Conservation (phyloP, 495 filamentous ascomycete genomes). For the Aspergillus sclerotioniger region DNA sequence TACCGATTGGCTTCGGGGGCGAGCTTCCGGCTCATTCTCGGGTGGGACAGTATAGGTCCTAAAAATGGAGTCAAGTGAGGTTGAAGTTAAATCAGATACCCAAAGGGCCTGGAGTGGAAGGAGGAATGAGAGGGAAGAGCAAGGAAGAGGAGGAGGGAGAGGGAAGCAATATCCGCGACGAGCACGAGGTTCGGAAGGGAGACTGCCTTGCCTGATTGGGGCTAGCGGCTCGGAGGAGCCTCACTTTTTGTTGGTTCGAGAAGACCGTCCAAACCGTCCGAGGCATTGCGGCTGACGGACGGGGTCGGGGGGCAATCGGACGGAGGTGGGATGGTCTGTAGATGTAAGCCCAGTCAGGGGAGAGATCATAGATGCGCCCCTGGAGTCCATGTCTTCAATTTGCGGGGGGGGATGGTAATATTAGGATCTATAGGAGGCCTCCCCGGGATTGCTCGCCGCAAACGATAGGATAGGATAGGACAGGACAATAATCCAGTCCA, state of each 20-base stretch:
- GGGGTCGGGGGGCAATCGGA: background rate
- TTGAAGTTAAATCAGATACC: slow-evolving; percentile 19
- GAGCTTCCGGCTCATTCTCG: slow-evolving; percentile 68
- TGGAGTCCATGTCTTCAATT: background rate
- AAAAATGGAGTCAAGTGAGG: slow-evolving; percentile 9
- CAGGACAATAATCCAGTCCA: background rate
- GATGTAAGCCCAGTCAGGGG: background rate
- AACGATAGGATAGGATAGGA: slow-evolving; percentile 3
- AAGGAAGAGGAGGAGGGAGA: slow-evolving; percentile 10
- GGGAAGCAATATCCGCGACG: slow-evolving; percentile 21
- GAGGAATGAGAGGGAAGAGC: slow-evolving; percentile 14
- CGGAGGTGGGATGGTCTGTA: background rate
- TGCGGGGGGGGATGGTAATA: background rate
- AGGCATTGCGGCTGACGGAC: background rate
- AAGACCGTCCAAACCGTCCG: background rate
- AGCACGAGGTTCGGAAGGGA: slow-evolving; percentile 24
- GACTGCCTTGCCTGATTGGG: slow-evolving; percentile 29
- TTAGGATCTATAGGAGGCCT: background rate
- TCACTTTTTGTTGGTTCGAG: slow-evolving; percentile 18
- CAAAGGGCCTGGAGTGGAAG: slow-evolving; percentile 14
- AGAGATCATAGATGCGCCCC: background rate
- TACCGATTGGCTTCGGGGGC: slow-evolving; percentile 95
- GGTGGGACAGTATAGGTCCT: slow-evolving; percentile 21
- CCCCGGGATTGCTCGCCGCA: slow-evolving; percentile 9
- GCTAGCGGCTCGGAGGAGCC: slow-evolving; percentile 26